Evolutionary conservation across 75 land plant species (phyloP).

Genomic region (Cryptomeria japonica): DNA sequence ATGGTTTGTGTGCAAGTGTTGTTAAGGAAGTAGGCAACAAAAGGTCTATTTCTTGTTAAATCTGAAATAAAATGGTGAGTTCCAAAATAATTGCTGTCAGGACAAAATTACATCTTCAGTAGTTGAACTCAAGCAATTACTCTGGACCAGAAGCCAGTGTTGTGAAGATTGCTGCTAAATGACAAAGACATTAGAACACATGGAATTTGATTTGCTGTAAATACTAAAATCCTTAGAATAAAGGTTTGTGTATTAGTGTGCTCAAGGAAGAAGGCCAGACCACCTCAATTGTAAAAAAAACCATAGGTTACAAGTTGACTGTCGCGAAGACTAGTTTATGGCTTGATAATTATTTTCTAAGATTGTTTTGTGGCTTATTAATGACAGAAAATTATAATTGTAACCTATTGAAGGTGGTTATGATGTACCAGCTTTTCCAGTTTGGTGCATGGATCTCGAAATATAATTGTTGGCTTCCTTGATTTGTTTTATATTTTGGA

Average conservation of each 20-base stretch:
- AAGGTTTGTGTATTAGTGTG: not conserved
- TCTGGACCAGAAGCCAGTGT: not conserved
- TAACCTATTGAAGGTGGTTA: not conserved
- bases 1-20: slow-evolving; percentile 3
- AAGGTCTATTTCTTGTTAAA: not conserved
- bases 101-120: not conserved
- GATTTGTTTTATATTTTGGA: not conserved
- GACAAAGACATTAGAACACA: not conserved
- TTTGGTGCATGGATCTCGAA: not conserved
- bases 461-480: not conserved
- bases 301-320: not conserved
- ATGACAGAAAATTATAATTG: not conserved
- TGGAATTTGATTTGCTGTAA: not conserved
- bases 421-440: not conserved
- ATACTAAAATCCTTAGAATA: not conserved
- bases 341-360: not conserved
- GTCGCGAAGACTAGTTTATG: not conserved
- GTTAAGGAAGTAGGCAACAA: not conserved
- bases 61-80: not conserved
- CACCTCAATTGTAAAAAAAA: not conserved
- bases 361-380: not conserved
- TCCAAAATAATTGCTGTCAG: not conserved
- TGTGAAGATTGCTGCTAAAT: not conserved
- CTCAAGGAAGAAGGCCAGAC: not conserved
- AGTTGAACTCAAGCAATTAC: not conserved